Conservation (phyloP, 495 filamentous ascomycete genomes). For the Barbatosphaeria neglecta region DNA sequence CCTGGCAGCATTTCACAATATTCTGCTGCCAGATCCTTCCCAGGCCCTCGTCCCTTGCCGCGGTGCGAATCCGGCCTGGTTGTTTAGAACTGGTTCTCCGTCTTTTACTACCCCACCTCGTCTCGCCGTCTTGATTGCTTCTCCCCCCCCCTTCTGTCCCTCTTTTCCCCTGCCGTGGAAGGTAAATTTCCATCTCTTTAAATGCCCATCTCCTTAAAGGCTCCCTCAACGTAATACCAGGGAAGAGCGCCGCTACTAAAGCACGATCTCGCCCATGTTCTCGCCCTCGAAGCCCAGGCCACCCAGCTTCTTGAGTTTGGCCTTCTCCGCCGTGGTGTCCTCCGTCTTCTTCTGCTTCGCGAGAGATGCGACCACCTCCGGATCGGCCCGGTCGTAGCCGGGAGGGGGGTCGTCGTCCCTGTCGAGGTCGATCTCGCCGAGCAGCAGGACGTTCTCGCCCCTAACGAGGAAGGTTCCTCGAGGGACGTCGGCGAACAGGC, state of each 20-base stretch:
- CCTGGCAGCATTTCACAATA: slow-evolving; percentile 62
- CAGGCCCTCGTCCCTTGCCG: too few relatives aligned
- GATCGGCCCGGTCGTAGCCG: slow-evolving; percentile 52
- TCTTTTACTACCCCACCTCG: too few relatives aligned
- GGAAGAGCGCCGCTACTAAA: too few relatives aligned
- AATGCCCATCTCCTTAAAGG: too few relatives aligned
- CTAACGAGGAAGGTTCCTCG: slow-evolving; percentile 81
- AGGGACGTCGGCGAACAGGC: slow-evolving; percentile 64
- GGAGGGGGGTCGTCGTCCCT: slow-evolving; percentile 80
- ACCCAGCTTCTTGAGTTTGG: slow-evolving; percentile 52
- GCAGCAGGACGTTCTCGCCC: slow-evolving; percentile 82
- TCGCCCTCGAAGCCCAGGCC: slow-evolving; percentile 82
- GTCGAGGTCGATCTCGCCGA: slow-evolving; percentile 94
- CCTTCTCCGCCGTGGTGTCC: slow-evolving; percentile 62
- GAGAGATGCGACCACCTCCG: slow-evolving; percentile 57
- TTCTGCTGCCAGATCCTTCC: slow-evolving; percentile 42
- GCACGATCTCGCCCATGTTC: slow-evolving; percentile 60
- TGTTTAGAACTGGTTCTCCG: background rate
- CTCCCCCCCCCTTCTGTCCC: too few relatives aligned
- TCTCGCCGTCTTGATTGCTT: too few relatives aligned
- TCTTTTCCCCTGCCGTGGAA: too few relatives aligned
- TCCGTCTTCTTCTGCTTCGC: slow-evolving; percentile 56
- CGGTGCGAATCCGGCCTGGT: background rate
- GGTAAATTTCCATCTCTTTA: too few relatives aligned
- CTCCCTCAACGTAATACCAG: too few relatives aligned